These are phyloP conservation scores for Dioscorea alata DNA, from an alignment of 106 monocot species.

Conservation along the genomic window DNA sequence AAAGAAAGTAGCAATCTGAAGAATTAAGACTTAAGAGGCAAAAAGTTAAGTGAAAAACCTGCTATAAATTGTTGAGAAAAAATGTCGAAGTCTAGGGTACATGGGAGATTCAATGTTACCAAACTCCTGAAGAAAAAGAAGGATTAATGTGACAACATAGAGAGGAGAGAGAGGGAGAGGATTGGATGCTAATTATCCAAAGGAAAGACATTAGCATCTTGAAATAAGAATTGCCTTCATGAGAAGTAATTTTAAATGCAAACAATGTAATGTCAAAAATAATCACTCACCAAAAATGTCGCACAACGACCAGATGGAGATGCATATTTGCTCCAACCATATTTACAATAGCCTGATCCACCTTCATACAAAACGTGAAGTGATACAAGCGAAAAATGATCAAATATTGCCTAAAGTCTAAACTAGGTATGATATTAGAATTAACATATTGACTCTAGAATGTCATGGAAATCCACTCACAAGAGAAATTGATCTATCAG, in stretches of 20 bases:
- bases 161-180: neutral
- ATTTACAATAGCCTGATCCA: slow-evolving; percentile 98
- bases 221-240: neutral
- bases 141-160: too few species aligned
- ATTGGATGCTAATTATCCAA: neutral
- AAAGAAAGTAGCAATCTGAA: neutral
- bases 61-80: slow-evolving; percentile 82
- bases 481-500: too few species aligned
- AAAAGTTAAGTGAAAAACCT: slow-evolving; percentile 32
- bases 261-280: neutral
- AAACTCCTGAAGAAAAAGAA: slow-evolving; percentile 57
- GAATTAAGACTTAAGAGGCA: neutral
- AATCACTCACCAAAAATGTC: slow-evolving; percentile 69
- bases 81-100: slow-evolving; percentile 73
- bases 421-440: too few species aligned
- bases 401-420: neutral
- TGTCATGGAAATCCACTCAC: too few species aligned
- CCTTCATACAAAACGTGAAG: slow-evolving; percentile 30
- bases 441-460: too few species aligned
- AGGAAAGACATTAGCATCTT: neutral
- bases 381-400: neutral
- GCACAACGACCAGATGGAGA: slow-evolving; percentile 93
- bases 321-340: slow-evolving; percentile 94
- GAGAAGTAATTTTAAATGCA: neutral
- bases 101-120: slow-evolving; percentile 94